phyloP scores from a whole-genome alignment of 2,329 filamentous ascomycete species.

The Sporothrix brunneoviolacea region DNA sequence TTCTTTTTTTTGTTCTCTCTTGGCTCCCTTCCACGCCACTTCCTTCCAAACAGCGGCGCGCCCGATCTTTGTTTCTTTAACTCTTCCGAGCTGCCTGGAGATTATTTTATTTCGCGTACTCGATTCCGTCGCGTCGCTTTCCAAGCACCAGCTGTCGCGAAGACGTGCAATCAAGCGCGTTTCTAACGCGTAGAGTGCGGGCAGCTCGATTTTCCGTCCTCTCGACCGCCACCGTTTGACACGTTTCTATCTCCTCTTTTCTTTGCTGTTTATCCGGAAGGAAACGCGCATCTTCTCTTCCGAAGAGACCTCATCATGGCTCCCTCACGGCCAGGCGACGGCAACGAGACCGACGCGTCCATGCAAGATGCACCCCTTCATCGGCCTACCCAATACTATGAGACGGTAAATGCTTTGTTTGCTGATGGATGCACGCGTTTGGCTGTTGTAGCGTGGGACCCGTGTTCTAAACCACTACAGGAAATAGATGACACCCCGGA shows the following conservation, averaged over 20 bases:
- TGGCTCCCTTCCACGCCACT: neutral
- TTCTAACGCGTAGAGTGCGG: slow-evolving; percentile 18
- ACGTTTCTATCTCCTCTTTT: neutral
- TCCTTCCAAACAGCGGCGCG: slow-evolving; percentile 2
- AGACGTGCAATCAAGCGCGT: slow-evolving; percentile 11
- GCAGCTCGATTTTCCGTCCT: neutral
- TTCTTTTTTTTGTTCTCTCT: slow-evolving; percentile 1
- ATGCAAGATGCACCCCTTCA: slow-evolving; percentile 54
- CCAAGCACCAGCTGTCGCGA: neutral
- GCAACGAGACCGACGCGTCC: slow-evolving; percentile 53
- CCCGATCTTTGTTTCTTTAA: neutral
- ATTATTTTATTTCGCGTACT: slow-evolving; percentile 1
- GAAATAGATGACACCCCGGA: slow-evolving; percentile 61
- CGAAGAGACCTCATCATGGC: slow-evolving; percentile 10
- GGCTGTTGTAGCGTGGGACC: neutral
- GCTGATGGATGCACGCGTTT: neutral
- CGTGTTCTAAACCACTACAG: slow-evolving; percentile 26
- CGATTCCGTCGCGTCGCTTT: neutral
- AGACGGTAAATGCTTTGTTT: slow-evolving; percentile 39
- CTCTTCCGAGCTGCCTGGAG: neutral
- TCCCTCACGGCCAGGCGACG: slow-evolving; percentile 30
- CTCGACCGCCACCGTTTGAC: neutral
- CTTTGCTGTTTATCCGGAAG: too few species aligned
- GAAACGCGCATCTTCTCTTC: neutral
- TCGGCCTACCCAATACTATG: slow-evolving; percentile 33